Evolutionary conservation across 495 filamentous ascomycete genomes (phyloP).

Genomic region (Mycothermus thermophilus): DNA sequence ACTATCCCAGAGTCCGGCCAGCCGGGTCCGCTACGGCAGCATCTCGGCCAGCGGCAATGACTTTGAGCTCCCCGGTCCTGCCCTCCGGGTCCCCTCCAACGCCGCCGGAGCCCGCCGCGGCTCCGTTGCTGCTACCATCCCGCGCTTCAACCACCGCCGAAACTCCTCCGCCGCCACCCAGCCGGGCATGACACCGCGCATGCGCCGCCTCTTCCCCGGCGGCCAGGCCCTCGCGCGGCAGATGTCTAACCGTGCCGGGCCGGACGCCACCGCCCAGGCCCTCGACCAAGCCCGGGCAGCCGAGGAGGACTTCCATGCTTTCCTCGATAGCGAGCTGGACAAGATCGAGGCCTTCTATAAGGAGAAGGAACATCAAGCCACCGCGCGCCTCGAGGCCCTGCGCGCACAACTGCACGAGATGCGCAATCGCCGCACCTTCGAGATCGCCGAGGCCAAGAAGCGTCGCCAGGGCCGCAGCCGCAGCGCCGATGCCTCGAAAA

Average conservation of each 20-base stretch:
- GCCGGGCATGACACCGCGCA: constrained; percentile 8
- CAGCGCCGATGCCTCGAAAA: constrained; percentile 1
- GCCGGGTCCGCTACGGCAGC: constrained; percentile 52
- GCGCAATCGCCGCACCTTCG: constrained; percentile 61
- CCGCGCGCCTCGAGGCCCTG: constrained; percentile 50
- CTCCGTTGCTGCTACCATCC: neutral
- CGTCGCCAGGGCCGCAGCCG: constrained; percentile 9
- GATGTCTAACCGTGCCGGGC: constrained; percentile 7
- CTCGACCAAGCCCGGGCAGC: constrained; percentile 38
- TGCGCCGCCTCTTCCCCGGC: constrained; percentile 19
- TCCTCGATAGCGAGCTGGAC: constrained; percentile 61
- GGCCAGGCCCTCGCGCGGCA: constrained; percentile 9
- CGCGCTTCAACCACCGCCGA: constrained; percentile 3
- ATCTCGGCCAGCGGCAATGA: constrained; percentile 37
- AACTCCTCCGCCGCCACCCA: constrained; percentile 9
- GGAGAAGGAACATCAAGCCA: constrained; percentile 67
- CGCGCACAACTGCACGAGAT: constrained; percentile 77
- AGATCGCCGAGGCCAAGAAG: constrained; percentile 39
- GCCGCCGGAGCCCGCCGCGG: neutral
- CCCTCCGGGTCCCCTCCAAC: constrained; percentile 45
- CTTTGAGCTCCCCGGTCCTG: constrained; percentile 62
- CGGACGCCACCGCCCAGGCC: constrained; percentile 22
- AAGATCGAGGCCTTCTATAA: constrained; percentile 83
- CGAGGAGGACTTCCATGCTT: constrained; percentile 65
- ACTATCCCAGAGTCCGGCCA: constrained; percentile 19